These are phyloP conservation scores for Populus nigra DNA, from an alignment of 345 rosid genomes.

Conservation along the genomic window DNA sequence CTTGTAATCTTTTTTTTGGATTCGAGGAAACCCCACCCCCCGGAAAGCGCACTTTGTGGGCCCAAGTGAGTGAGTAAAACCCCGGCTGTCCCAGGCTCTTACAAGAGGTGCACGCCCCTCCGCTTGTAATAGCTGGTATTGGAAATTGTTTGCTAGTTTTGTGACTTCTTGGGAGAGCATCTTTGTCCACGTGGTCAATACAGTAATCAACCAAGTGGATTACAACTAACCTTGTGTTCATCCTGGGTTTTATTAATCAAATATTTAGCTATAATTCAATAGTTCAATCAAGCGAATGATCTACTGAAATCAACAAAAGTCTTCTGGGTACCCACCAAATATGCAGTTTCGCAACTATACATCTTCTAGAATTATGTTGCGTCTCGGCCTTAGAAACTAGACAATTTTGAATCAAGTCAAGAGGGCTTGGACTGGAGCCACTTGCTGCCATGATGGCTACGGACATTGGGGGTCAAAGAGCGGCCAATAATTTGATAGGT, in stretches of 20 bases:
- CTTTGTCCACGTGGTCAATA: not conserved
- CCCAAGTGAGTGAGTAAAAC: no score
- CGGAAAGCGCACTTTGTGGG: no score
- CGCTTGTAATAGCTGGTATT: not conserved
- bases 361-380: not conserved
- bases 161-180: not conserved
- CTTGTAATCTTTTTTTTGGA: no score
- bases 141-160: not conserved
- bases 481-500: not conserved
- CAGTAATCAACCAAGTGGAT: conserved; percentile 25
- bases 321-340: not conserved
- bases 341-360: not conserved
- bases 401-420: not conserved
- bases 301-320: conserved; percentile 11
- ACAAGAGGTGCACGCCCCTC: no score
- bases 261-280: not conserved
- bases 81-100: no score
- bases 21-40: no score
- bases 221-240: conserved; percentile 27
- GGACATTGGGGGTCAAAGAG: not conserved
- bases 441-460: not conserved
- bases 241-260: not conserved
- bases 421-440: not conserved
- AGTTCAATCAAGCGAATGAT: conserved; percentile 15
- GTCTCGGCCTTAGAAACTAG: not conserved